phyloP scores from a whole-genome alignment of 305 asterid genomes.

The Fraxinus sp. region DNA sequence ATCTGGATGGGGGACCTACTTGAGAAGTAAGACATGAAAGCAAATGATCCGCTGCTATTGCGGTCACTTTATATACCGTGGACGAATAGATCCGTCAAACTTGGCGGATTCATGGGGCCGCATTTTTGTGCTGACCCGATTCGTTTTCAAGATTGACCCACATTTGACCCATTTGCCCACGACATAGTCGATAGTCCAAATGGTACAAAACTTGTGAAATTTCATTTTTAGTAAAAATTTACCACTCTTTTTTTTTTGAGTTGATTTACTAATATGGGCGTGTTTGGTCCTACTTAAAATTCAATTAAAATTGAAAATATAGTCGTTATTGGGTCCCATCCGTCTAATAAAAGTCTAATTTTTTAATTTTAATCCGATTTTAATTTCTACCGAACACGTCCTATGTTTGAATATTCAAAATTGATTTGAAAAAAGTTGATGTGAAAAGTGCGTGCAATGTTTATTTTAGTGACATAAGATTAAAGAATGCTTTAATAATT shows the following conservation, averaged over 20 bases:
- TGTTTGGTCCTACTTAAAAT: no score
- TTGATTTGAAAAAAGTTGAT: background rate
- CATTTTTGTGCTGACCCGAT: constrained; percentile 7
- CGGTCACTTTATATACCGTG: constrained; percentile 16
- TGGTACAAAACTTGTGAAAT: background rate
- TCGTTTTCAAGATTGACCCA: constrained; percentile 12
- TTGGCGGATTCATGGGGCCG: constrained; percentile 25
- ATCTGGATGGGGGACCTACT: constrained; percentile 15
- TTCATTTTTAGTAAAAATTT: background rate
- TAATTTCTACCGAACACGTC: no score
- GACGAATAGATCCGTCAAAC: constrained; percentile 26
- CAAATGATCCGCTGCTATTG: constrained; percentile 36
- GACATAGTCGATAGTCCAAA: background rate
- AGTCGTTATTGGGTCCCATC: no score
- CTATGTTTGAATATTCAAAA: background rate
- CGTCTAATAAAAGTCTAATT: no score
- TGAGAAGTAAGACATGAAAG: constrained; percentile 22
- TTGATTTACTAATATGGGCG: background rate
- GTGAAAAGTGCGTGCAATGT: background rate
- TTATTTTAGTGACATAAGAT: background rate
- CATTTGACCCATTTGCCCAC: background rate
- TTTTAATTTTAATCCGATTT: no score
- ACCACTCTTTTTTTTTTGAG: background rate
- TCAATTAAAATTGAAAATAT: no score
- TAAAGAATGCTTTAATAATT: background rate